Base-by-base conservation (phyloP, 2,329 filamentous ascomycete species). In the Pseudonectria foliicola region DNA sequence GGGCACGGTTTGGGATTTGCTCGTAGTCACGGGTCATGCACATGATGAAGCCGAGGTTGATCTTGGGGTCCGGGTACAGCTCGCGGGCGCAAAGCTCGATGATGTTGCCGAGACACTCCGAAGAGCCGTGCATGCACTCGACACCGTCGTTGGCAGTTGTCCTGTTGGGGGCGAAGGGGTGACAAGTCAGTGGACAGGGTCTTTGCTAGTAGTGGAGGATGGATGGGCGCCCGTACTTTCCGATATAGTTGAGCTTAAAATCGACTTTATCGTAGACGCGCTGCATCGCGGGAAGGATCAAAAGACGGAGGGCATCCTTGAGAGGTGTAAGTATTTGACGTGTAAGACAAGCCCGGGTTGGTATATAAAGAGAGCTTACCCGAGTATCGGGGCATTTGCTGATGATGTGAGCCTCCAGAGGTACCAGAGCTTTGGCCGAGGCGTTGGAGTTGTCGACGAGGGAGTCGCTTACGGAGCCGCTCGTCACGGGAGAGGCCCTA, bases 361-460 rank as follows among this genome's bases (percentile, higher is more conserved):
- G n/a, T n/a, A n/a, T 24, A 11, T 21, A 10, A 29, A n/a, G 29
- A 23, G 26, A 18, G 41, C 63, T 10, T 53, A 75, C 73, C 59
- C 72, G 74, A 3, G 92, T 88, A 61, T 98, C 92, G 0, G 90
- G 89, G 54, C 92, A 98, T 70, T 96, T 95, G 64, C 80, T 85
- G 82, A 96, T 98, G 50, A 96, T 92, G 60, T 96, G 90, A 37
- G 87, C 85, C 59, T 98, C 92, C 3, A 98, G 64, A 4, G 87
- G 84, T 4, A 96, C 82, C 38, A 69, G 62, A 21, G 18, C 18
- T 18, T 38, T 37, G 21, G 38, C 40, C 11, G 38, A 43, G 33
- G 39, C 30, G 29, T 40, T 24, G 21, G 29, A 25, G 28, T 30
- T 27, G 3, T 40, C 27, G 21, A 26, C 33, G 21, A 30, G 29